A percentile compares a stretch with the other conserved stretches of the same genome.
Conservation (phyloP, 352 stramenopile species). For the Phytophthora aleatoria region DNA sequence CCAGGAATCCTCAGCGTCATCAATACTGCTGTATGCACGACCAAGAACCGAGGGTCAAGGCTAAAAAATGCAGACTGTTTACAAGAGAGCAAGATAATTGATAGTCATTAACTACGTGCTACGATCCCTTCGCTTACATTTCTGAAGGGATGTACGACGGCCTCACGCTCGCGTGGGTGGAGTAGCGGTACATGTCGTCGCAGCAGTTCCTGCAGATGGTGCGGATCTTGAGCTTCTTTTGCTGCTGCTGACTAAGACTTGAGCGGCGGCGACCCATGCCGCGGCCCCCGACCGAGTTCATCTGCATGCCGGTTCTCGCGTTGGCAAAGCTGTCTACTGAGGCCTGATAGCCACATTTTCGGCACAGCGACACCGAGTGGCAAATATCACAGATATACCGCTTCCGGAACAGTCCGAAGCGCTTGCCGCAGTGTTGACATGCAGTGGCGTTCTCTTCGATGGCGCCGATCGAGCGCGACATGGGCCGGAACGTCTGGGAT, state of each 20-base stretch:
- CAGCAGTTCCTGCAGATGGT: slow-evolving; percentile 59
- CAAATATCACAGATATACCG: slow-evolving; percentile 63
- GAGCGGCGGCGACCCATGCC: slow-evolving; percentile 26
- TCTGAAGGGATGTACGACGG: slow-evolving; percentile 28
- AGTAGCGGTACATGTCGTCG: slow-evolving; percentile 55
- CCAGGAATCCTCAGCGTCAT: neutral
- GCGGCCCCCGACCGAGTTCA: slow-evolving; percentile 21
- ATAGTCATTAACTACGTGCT: slow-evolving; percentile 25
- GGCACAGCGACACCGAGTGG: slow-evolving; percentile 55
- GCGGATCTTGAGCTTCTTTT: slow-evolving; percentile 52
- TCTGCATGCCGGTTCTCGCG: slow-evolving; percentile 31
- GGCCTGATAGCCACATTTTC: slow-evolving; percentile 59
- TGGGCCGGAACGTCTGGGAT: slow-evolving; percentile 26
- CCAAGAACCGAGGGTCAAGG: neutral
- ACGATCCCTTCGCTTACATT: slow-evolving; percentile 19
- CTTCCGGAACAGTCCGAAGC: slow-evolving; percentile 67
- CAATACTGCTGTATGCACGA: neutral
- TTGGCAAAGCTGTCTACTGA: slow-evolving; percentile 49
- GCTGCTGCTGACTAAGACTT: slow-evolving; percentile 35
- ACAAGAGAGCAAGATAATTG: slow-evolving; percentile 13
- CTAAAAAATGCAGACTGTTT: neutral
- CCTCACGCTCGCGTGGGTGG: slow-evolving; percentile 37
- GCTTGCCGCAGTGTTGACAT: slow-evolving; percentile 62
- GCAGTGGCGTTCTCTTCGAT: slow-evolving; percentile 34
- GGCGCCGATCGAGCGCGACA: slow-evolving; percentile 29